Evolutionary conservation across 1,284 basidiomycete species (phyloP).

Genomic region (Somion occarium): DNA sequence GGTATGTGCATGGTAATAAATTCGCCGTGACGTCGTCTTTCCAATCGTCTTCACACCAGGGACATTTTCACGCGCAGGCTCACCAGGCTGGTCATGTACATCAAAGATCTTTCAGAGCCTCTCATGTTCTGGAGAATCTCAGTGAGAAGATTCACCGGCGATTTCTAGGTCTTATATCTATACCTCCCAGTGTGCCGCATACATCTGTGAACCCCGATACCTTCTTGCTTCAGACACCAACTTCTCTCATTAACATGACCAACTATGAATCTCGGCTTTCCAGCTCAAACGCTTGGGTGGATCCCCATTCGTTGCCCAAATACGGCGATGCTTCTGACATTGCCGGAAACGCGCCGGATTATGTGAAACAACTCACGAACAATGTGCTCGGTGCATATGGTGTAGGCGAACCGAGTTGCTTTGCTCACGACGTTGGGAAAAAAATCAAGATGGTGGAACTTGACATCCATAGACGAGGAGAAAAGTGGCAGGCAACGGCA

Average conservation of each 20-base stretch:
- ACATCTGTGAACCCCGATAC: neutral
- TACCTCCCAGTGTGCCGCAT: neutral
- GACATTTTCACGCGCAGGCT: neutral
- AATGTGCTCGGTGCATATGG: constrained; percentile 66
- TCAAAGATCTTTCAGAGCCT: neutral
- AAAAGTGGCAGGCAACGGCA: constrained; percentile 51
- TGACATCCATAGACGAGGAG: constrained; percentile 38
- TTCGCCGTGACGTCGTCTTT: too few species aligned
- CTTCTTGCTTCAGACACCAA: neutral
- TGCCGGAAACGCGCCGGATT: constrained; percentile 53
- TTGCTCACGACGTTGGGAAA: constrained; percentile 56
- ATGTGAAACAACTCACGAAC: constrained; percentile 57
- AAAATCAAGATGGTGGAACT: constrained; percentile 57
- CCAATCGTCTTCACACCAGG: neutral
- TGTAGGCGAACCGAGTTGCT: constrained; percentile 53
- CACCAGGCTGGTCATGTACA: too few species aligned
- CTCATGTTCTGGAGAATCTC: neutral
- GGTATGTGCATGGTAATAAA: too few species aligned
- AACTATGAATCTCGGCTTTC: constrained; percentile 17
- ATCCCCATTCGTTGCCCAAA: constrained; percentile 49
- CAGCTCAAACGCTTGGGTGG: constrained; percentile 47
- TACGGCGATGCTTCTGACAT: constrained; percentile 49
- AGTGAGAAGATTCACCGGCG: neutral
- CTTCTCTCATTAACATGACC: neutral
- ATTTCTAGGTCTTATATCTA: neutral